Base-by-base conservation (phyloP, 2,329 filamentous ascomycete species). In the Dothideomycetes sp. region DNA sequence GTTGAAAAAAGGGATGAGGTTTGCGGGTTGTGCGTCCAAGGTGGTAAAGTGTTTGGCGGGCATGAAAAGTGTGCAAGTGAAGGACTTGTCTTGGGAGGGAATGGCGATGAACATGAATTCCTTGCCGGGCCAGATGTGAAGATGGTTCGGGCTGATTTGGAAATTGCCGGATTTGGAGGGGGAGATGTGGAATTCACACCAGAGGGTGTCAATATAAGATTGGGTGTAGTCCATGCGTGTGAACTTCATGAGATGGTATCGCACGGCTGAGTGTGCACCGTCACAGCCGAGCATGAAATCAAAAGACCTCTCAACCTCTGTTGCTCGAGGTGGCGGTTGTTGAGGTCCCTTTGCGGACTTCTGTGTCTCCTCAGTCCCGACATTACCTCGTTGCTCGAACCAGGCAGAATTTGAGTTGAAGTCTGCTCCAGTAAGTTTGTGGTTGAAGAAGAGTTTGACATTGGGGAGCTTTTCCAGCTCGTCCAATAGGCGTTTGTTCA, bases 21-120 rank as follows among this genome's bases (percentile, higher is more conserved):
- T 62, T 0, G 72, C 63, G 0, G 79, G 72, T 37, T 77, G 63
- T 12, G 65, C 68, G 52, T 88, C 81, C 2, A 98, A 73, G 2
- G 68, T 59, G 3, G 70, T 64, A 56, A 86, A 94, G 41, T 84
- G 71, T 2, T 68, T 61, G 29, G 79, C 75, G 0, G 88, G 84
- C 30, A 93, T 74, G 59, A 98, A 98, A 3, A 98, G 72, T 0
- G 93, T 98, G 60, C 87, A 94, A 0, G 88, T 95, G 57, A 98
- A 98, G 2, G 85, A 84, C 41, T 85, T 87, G 57, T 96, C 87
- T 61, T 85, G 59, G n/a, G 70, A 71, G 1, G 91, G 89, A 32
- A 98, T 88, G 14, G 91, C 93, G 54, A 98, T 98, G 63, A 98
- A 98, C 93, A 98, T 96, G 53, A 91, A 89, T 31, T 88, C 79